phyloP scores from a whole-genome alignment of 208 protist species.

The Trypanosoma brucei region DNA sequence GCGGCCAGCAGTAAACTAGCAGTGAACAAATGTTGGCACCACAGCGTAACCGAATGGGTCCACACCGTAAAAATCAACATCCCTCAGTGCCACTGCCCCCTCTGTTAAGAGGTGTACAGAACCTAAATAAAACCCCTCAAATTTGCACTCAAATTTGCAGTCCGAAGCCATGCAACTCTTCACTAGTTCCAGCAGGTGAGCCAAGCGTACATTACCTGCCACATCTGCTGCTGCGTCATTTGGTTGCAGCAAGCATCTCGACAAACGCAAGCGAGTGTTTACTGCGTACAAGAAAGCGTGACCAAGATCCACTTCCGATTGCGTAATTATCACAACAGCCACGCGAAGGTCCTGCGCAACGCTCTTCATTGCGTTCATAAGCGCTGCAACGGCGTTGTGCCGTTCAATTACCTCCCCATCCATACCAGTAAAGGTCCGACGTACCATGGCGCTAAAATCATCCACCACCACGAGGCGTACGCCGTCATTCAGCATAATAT shows the following conservation, averaged over 20 bases:
- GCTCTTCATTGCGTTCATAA: conserved; percentile 47
- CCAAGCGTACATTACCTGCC: background rate
- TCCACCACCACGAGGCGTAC: conserved; percentile 60
- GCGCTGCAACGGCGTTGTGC: conserved; percentile 32
- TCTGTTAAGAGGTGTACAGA: conserved; percentile 6
- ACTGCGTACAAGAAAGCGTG: conserved; percentile 61
- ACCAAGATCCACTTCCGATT: conserved; percentile 36
- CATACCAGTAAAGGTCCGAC: conserved; percentile 31
- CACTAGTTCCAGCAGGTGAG: conserved; percentile 13
- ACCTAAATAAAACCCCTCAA: conserved; percentile 22
- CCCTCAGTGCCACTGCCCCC: conserved; percentile 13
- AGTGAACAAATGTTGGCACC: conserved; percentile 39
- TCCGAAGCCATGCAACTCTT: conserved; percentile 15
- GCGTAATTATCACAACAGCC: conserved; percentile 37
- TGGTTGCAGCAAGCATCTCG: conserved; percentile 6
- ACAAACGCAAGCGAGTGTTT: conserved; percentile 54
- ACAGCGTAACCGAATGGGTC: conserved; percentile 40
- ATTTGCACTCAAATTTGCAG: conserved; percentile 9
- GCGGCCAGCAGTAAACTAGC: conserved; percentile 1
- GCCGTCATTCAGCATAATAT: background rate
- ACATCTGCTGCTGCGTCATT: background rate
- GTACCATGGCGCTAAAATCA: conserved; percentile 39
- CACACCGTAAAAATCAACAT: conserved; percentile 9
- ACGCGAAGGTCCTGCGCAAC: conserved; percentile 34
- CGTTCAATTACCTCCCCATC: conserved; percentile 39